Conservation (phyloP, 345 rosid species). For the Populus nigra region DNA sequence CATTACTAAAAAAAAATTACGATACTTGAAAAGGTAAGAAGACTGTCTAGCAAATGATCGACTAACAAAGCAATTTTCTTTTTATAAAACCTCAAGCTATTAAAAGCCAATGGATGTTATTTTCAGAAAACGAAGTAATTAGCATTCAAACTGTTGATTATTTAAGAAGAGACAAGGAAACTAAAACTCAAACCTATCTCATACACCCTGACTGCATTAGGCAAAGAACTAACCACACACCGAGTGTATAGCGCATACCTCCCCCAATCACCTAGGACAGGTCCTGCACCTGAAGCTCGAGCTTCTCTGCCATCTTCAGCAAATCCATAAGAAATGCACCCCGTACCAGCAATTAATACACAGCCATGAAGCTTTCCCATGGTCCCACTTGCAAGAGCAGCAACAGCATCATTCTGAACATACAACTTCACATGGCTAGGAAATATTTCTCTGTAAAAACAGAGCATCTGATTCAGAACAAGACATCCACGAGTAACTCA, state of each 20-base stretch:
- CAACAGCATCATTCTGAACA: conserved; percentile 88
- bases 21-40: neutral
- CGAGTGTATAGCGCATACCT: conserved; percentile 42
- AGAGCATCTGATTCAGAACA: conserved; percentile 1
- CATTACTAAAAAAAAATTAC: neutral
- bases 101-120: neutral
- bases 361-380: conserved; percentile 95
- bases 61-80: neutral
- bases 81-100: neutral
- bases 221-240: neutral
- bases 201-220: neutral
- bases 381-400: conserved; percentile 93
- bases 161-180: neutral
- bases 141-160: neutral
- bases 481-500: neutral
- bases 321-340: conserved; percentile 85
- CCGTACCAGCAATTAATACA: conserved; percentile 94
- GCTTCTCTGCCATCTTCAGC: conserved; percentile 90
- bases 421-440: conserved; percentile 70
- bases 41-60: neutral
- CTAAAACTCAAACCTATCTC: neutral
- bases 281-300: conserved; percentile 93
- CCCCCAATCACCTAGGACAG: conserved; percentile 94
- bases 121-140: neutral
- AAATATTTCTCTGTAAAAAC: conserved; percentile 60